These are phyloP conservation scores for Penicillium hesseltinei DNA, from an alignment of 2,329 filamentous ascomycete genomes.

Conservation along the genomic window DNA sequence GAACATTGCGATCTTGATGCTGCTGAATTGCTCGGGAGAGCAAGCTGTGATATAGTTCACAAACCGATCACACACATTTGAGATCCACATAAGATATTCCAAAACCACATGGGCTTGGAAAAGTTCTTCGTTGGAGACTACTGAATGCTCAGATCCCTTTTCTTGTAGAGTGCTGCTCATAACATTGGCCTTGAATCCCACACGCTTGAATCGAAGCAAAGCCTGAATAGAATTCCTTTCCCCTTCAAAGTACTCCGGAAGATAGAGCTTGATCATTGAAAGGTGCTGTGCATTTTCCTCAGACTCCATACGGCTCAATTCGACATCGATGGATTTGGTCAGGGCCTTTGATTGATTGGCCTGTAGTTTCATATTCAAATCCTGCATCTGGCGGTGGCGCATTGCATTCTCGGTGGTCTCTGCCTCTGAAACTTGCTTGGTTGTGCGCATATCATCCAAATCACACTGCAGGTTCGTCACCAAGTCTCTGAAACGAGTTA, in stretches of 20 bases:
- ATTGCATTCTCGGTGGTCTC: constrained; percentile 88
- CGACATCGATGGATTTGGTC: constrained; percentile 89
- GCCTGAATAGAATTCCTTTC: constrained; percentile 87
- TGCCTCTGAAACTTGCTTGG: constrained; percentile 85
- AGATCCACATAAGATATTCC: constrained; percentile 82
- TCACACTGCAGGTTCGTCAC: constrained; percentile 82
- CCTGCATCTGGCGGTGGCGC: constrained; percentile 90
- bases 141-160: constrained; percentile 64
- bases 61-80: constrained; percentile 79
- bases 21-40: constrained; percentile 72
- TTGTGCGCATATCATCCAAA: constrained; percentile 86
- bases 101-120: constrained; percentile 78
- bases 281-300: constrained; percentile 87
- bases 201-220: constrained; percentile 79
- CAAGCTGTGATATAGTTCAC: constrained; percentile 76
- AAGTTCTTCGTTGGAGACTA: constrained; percentile 70
- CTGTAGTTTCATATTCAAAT: constrained; percentile 92
- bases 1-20: constrained; percentile 74
- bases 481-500: constrained; percentile 83
- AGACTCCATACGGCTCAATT: constrained; percentile 80
- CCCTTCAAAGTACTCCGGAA: constrained; percentile 77
- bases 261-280: constrained; percentile 81
- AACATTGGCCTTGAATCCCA: constrained; percentile 83
- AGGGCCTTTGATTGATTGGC: constrained; percentile 87
- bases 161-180: constrained; percentile 78